phyloP scores from a whole-genome alignment of 225 moss, liverwort and hornwort species.

The Pseudoscleropodium purum region DNA sequence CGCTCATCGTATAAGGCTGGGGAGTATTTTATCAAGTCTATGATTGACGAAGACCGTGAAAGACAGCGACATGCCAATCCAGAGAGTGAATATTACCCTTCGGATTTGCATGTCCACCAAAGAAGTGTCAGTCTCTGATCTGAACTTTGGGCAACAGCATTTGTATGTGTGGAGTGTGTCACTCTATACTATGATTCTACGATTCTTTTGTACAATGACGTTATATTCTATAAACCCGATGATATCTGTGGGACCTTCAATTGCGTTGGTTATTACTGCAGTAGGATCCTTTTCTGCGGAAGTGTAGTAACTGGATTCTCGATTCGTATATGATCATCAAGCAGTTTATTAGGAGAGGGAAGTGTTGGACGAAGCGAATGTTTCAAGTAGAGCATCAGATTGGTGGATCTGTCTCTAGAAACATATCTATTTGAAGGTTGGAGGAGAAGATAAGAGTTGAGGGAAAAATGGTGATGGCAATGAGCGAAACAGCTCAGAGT shows the following conservation, averaged over 20 bases:
- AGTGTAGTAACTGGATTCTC: neutral
- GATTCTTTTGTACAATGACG: conserved; percentile 24
- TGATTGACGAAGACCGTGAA: conserved; percentile 88
- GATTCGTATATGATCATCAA: neutral
- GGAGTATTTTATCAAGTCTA: conserved; percentile 90
- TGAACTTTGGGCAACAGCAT: neutral
- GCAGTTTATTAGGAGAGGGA: neutral
- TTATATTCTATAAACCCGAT: neutral
- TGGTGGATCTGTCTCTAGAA: neutral
- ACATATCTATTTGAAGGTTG: neutral
- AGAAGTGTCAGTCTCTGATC: neutral
- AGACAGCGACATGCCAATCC: conserved; percentile 7
- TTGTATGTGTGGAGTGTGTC: neutral
- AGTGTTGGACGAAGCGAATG: neutral
- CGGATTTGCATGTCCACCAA: neutral
- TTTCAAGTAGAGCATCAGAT: neutral
- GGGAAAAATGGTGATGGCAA: neutral
- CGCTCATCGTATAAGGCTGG: conserved; percentile 97
- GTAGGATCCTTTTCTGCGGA: neutral
- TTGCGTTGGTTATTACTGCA: neutral
- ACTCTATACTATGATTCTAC: neutral
- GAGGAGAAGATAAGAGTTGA: neutral
- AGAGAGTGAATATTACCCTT: neutral
- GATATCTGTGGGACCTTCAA: conserved; percentile 2
- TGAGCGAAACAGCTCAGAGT: neutral